phyloP scores from a whole-genome alignment of 2,329 filamentous ascomycete genomes.

The Pyricularia pennisetigena region DNA sequence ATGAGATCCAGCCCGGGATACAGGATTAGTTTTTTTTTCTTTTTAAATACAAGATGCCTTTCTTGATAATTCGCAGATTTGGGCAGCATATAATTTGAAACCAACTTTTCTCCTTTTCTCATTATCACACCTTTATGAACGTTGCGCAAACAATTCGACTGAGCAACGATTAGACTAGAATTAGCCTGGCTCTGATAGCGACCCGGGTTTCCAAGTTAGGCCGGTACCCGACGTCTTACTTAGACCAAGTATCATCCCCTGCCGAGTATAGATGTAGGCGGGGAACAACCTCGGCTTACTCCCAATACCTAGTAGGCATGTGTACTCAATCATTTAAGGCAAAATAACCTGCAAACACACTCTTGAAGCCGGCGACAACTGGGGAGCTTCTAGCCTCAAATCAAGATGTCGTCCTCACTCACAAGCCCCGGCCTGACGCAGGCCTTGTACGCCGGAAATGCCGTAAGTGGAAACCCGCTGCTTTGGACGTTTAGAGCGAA shows the following conservation, averaged over 20 bases:
- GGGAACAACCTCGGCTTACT: background rate
- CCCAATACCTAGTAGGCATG: background rate
- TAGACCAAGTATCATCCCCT: background rate
- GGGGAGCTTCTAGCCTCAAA: background rate
- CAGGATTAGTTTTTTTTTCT: no score
- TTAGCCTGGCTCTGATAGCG: background rate
- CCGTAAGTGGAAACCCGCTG: constrained; percentile 7
- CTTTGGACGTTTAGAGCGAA: background rate
- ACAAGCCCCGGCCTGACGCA: constrained; percentile 6
- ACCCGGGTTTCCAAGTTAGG: background rate
- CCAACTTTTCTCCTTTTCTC: no score
- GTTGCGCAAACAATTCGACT: background rate
- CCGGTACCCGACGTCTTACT: background rate
- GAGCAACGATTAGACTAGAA: background rate
- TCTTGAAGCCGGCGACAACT: background rate
- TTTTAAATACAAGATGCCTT: no score
- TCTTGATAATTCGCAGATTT: no score
- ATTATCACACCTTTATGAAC: background rate
- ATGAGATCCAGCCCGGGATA: no score
- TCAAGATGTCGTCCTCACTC: background rate
- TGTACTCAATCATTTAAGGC: background rate
- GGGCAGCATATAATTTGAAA: no score
- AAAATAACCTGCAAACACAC: background rate
- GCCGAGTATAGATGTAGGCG: background rate
- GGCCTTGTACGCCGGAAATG: constrained; percentile 13